Base-by-base conservation (phyloP, 2,329 filamentous ascomycete species). In the Cryphonectria parasitica region DNA sequence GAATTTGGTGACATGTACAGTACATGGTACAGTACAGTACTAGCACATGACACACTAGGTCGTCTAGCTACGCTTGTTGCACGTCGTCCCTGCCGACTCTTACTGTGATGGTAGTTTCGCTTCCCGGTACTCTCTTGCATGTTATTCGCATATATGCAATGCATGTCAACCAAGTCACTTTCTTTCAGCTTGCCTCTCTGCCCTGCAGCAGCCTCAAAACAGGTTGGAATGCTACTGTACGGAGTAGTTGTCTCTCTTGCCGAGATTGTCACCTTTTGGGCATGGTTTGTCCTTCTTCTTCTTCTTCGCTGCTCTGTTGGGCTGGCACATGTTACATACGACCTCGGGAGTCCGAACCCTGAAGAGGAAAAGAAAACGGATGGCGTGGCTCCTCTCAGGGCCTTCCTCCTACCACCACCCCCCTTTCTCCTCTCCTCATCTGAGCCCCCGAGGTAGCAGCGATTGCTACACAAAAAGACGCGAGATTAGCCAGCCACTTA, bases 161-260 rank as follows among this genome's bases (percentile, higher is more conserved):
- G 43, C 22, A 28, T 22, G 25, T 49, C 62, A 52, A 65, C 25
- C 45, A 54, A n/a, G n/a, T 49, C 45, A 49, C 45, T 49, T n/a
- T 22, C 19, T 19, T n/a, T 36, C 64, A 65, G 58, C 58, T 65
- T 61, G 67, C 64, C 67, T 66, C 67, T 66, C 31, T 62, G 67
- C 67, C 67, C 64, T 69, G 67, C 70, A 71, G 67, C 64, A 39
- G 70, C 34, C 67, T 64, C 56, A 49, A 52, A 66, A 69, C 65
- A 39, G 49, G 58, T 19, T 45, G 60, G 8, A 19, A 49, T 49
- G n/a, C 45, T 49, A 49, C 45, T 49, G 22, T 49, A 49, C 45
- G 22, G 22, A 49, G 45, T n/a, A 49, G 19, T n/a, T n/a, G 2
- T 49, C 45, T 7, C 11, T 19, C 7, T n/a, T 31, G 22, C 31